Evolutionary conservation across 345 rosid species (phyloP).

Genomic region (Lumnitzera littorea): DNA sequence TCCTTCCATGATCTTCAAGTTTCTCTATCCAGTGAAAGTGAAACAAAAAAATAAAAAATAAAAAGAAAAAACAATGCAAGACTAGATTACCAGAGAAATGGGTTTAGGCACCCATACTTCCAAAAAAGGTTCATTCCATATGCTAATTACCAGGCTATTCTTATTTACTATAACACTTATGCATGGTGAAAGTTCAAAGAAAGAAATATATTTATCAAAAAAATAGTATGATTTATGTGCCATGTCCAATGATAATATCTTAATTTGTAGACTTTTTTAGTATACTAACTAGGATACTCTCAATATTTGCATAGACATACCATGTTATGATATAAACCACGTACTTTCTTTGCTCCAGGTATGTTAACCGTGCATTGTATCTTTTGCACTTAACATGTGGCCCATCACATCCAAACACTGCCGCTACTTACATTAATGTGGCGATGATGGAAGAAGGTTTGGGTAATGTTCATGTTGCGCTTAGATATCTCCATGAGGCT

Average conservation of each 20-base stretch:
- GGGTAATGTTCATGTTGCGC: conserved; percentile 94
- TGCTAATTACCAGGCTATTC: background rate
- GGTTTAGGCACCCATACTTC: no score
- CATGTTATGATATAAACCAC: background rate
- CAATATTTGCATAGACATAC: no score
- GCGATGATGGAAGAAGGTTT: conserved; percentile 99
- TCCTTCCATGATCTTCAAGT: no score
- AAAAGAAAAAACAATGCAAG: no score
- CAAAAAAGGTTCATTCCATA: background rate
- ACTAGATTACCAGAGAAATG: no score
- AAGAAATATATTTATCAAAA: no score
- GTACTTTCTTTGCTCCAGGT: conserved; percentile 39
- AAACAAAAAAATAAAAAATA: no score
- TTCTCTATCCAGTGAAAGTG: no score
- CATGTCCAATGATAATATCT: no score
- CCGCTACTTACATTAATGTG: conserved; percentile 92
- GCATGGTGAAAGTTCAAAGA: background rate
- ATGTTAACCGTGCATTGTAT: conserved; percentile 89
- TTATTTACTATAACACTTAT: conserved; percentile 6
- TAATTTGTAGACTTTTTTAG: no score
- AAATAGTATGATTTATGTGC: no score
- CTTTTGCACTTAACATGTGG: conserved; percentile 94
- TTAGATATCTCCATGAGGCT: conserved; percentile 94
- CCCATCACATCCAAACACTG: conserved; percentile 93
- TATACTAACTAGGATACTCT: no score